Base-by-base conservation (phyloP, 805 yeast species). In the Wickerhamiella alocasiicola region DNA sequence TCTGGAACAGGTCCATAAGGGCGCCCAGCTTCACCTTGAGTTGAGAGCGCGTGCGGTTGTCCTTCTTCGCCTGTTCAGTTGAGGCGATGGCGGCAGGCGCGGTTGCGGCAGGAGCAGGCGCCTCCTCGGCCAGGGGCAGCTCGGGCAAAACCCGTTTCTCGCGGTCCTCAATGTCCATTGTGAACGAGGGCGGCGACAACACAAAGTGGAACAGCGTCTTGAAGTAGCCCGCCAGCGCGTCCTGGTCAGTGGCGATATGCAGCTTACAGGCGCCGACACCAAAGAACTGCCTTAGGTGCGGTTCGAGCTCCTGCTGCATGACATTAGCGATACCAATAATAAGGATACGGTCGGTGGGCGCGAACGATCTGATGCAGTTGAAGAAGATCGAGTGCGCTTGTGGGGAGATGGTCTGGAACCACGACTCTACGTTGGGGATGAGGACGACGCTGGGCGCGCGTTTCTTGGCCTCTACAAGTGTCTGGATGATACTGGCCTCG, bases 361-460 rank as follows among this genome's bases (percentile, higher is more conserved):
- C 69, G 28, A 88, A 63, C 5, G 78, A 70, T 44, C 82, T 67
- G 35, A 88, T 62, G 45, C 87, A 61, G 19, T 84, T 77, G 17
- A 74, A 66, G 26, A 91, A 67, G 2, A 91, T 78, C 1, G 85
- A 73, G 46, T 72, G 72, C 1, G 87, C 83, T 2, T 82, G 67
- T 9, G 70, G 74, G 0, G 84, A 72, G 28, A 82, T 70, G 3
- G 82, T 76, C 9, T 63, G 67, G 41, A 69, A 64, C 85, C 95
- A 84, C 7, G 76, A 70, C 44, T 84, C 84, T 39, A 84, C 62
- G 53, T 81, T 80, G 3, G 97, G 95, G 38, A 91, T 72, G 55
- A 72, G 80, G 2, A 91, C 62, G 12, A 91, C 78, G 6, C 94
- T 72, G 0, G 97, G 98, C 44, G 81, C 80, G 47, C 88, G 93